Base-by-base conservation (phyloP, 2,329 filamentous ascomycete species). In the Davidsoniella eucalypti region DNA sequence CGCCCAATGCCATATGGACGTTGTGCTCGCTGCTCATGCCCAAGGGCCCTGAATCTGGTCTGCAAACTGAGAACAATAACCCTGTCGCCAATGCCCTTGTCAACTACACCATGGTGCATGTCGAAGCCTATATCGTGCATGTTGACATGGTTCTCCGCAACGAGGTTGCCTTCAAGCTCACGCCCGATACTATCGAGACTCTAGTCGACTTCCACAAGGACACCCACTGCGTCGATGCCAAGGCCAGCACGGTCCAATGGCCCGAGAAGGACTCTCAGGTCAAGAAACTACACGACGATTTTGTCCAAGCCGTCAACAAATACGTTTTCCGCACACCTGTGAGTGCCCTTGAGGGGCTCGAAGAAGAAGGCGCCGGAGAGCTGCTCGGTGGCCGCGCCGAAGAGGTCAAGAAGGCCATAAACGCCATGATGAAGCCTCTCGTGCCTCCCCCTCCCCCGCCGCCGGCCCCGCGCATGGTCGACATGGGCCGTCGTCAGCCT, bases 81-180 rank as follows among this genome's bases (percentile, higher is more conserved):
- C 84, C 84, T 43, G 71, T 94, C 56, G 73, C 90, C 57, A 87
- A 95, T 67, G 85, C 84, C 56, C 70, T 95, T 55, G 87, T 84
- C 75, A 93, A 93, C 75, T 92, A 90, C 67, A 84, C 93, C 70
- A 77, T 95, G 62, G 72, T 95, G 61, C 87, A 95, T 64, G 71
- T 96, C 59, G 88, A 96, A 69, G 92, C 92, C 48, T 98, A 98
- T 65, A 90, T 96, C 59, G 92, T 98, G 54, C 90, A 96, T 66
- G 87, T 98, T 66, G 92, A 98, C 70, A 94, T 96, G 87, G 90
- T 98, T 54, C 79, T 93, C 60, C 84, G 88, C 67, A 92, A 94
- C 64, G 92, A 96, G 70, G 87, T 98, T 61, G 92, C 88, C 58
- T 96, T 88, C 76, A 98, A 98, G 76, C 76, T 98, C 61, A 96